Conservation (phyloP, 2,329 filamentous ascomycete genomes). For the Cladosporium sp. region DNA sequence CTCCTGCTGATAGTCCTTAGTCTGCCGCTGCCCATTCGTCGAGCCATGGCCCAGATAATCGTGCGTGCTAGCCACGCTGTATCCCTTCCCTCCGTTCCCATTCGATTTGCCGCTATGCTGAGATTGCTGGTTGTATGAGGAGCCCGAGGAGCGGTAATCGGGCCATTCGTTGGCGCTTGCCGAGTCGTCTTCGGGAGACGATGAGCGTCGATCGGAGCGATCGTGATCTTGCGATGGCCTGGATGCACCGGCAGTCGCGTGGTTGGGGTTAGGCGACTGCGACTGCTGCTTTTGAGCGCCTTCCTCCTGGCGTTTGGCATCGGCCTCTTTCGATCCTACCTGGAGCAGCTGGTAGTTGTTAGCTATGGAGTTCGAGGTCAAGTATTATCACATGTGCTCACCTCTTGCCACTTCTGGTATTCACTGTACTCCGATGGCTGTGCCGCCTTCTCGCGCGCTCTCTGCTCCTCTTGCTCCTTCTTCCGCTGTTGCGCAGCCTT, state of each 20-base stretch:
- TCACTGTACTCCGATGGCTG: slow-evolving; percentile 38
- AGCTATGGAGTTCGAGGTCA: not conserved
- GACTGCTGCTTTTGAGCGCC: slow-evolving; percentile 8
- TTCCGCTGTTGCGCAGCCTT: slow-evolving; percentile 36
- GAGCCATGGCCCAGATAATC: slow-evolving; percentile 37
- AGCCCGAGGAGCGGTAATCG: slow-evolving; percentile 18
- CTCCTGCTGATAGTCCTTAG: slow-evolving; percentile 27
- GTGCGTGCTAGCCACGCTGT: slow-evolving; percentile 36
- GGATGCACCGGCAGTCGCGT: slow-evolving; percentile 2
- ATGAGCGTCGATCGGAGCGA: slow-evolving; percentile 5
- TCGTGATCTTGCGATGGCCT: not conserved
- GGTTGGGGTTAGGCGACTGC: not conserved
- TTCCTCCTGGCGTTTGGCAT: slow-evolving; percentile 16
- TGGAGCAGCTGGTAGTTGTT: slow-evolving; percentile 15
- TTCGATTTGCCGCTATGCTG: slow-evolving; percentile 16
- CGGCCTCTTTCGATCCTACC: slow-evolving; percentile 13
- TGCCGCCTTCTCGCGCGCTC: slow-evolving; percentile 20
- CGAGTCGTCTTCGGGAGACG: not conserved
- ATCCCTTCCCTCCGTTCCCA: slow-evolving; percentile 27
- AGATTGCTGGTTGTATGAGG: slow-evolving; percentile 21
- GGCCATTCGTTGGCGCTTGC: slow-evolving; percentile 15
- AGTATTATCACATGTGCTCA: slow-evolving; percentile 25
- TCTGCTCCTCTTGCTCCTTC: slow-evolving; percentile 24
- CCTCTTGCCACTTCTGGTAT: slow-evolving; percentile 41
- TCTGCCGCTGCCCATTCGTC: slow-evolving; percentile 25